Evolutionary conservation across 164 flowering plant genomes (phyloP), one percentile per base, ranked within the genome.

Genomic region (Umbellularia californica): DNA sequence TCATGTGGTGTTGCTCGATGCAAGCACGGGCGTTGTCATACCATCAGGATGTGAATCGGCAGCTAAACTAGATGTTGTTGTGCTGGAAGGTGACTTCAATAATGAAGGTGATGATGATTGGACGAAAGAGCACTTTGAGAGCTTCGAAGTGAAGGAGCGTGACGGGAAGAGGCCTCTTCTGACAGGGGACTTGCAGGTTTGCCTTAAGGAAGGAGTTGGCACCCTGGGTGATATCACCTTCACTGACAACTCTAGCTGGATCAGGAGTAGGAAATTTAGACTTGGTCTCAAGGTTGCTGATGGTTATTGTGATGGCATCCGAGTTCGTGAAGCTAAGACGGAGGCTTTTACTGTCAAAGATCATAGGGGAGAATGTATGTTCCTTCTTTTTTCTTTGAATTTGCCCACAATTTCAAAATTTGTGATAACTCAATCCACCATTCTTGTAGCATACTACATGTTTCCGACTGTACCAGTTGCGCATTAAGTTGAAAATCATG

Each of bases 231-330:
- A 92, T 58, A 82, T 90, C 65, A 77, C 74, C 63, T 90, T 90
- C 76, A 88, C 97, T 3, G 94, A 92, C 80, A 90, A 90, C 77
- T 90, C 97, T 24, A 90, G 91, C 76, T 92, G 92, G 92, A 86
- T 82, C 67, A 81, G 92, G 76, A 84, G 90, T 78, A 83, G 92
- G 75, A 92, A 86, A 70, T 92, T 92, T 76, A 82, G 93, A 74
- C 83, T 92, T 72, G 97, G 92, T 15, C 79, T 90, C 64, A 88
- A 83, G 76, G 79, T 83, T 33, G 82, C 87, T 70, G 78, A 84
- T 20, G 85, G 84, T 60, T 77, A 20, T 41, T 79, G 83, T 74
- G 84, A 76, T 51, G 88, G 83, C 4, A 65, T 82, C 75, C 86
- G 84, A 51, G 77, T 92, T 50, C 88, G 88, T 50, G 97, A 92